phyloP scores from a whole-genome alignment of 2,329 filamentous ascomycete species.

The Fusarium pseudograminearum region DNA sequence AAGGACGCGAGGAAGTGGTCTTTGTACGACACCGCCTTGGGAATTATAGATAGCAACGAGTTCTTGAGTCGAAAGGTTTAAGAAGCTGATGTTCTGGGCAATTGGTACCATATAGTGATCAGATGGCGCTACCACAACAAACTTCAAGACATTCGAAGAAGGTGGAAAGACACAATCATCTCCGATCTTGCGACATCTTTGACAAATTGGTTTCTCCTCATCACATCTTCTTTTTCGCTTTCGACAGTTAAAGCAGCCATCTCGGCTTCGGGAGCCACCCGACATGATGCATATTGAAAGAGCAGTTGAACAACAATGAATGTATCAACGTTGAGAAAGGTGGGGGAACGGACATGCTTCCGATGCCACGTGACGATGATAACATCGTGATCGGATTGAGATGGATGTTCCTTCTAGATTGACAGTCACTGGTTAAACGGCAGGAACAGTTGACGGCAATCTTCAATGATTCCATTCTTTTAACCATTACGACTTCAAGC shows the following conservation, averaged over 20 bases:
- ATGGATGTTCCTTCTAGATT: neutral
- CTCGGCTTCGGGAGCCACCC: constrained; percentile 41
- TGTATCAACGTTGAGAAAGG: neutral
- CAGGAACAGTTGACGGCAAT: neutral
- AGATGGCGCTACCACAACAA: constrained; percentile 33
- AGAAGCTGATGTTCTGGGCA: constrained; percentile 19
- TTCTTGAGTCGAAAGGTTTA: constrained; percentile 37
- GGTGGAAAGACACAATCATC: constrained; percentile 40
- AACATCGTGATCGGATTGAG: neutral
- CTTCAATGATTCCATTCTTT: too few relatives aligned
- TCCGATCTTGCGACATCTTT: constrained; percentile 26
- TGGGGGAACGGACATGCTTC: constrained; percentile 17
- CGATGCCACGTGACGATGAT: constrained; percentile 24
- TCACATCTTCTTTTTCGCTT: constrained; percentile 65
- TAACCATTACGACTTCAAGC: neutral
- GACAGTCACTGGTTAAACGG: neutral
- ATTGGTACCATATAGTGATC: constrained; percentile 32
- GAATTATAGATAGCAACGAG: constrained; percentile 15
- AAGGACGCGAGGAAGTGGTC: constrained; percentile 13
- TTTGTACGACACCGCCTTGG: neutral
- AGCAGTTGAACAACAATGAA: neutral
- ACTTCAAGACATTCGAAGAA: constrained; percentile 39
- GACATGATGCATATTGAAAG: constrained; percentile 36
- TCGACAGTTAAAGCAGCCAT: constrained; percentile 60
- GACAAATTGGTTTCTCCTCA: constrained; percentile 39